Conservation (phyloP, 371 early-diverging fungal genomes). For the Apophysomyces variabilis region DNA sequence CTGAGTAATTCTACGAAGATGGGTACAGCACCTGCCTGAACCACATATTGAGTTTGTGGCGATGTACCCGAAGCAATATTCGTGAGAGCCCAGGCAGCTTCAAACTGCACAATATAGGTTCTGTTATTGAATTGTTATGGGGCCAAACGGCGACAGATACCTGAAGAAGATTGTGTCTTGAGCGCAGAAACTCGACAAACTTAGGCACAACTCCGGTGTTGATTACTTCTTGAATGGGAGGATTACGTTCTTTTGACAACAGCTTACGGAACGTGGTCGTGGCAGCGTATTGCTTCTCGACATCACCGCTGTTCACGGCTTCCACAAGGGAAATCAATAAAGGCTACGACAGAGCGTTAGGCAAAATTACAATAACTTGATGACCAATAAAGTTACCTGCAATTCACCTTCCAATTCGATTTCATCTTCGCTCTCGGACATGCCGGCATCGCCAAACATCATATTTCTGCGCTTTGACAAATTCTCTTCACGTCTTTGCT, state of each 20-base stretch:
- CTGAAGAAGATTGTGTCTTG: slow-evolving; percentile 84
- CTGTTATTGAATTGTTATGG: not conserved
- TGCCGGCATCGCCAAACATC: slow-evolving; percentile 13
- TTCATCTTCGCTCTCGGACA: slow-evolving; percentile 86
- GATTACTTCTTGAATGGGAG: slow-evolving; percentile 99
- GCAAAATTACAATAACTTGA: not conserved
- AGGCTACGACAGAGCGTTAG: slow-evolving; percentile 16
- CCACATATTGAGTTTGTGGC: slow-evolving; percentile 95
- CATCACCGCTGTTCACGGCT: slow-evolving; percentile 75
- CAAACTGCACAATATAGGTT: slow-evolving; percentile 76
- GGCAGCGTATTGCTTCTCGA: slow-evolving; percentile 84
- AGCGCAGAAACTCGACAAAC: slow-evolving; percentile 93
- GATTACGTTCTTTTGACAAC: slow-evolving; percentile 96
- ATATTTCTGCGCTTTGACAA: slow-evolving; percentile 32
- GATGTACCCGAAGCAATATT: slow-evolving; percentile 99
- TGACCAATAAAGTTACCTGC: slow-evolving; percentile 4
- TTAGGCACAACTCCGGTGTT: slow-evolving; percentile 92
- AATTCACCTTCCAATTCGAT: slow-evolving; percentile 38
- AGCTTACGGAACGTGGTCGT: slow-evolving; percentile 95
- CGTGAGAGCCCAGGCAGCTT: slow-evolving; percentile 99
- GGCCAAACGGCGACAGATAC: slow-evolving; percentile 50
- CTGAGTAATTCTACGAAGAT: slow-evolving; percentile 91
- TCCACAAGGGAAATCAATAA: slow-evolving; percentile 62
- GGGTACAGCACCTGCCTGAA: slow-evolving; percentile 94
- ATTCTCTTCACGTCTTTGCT: slow-evolving; percentile 94